Percentiles rank a stretch among this genome's conserved stretches.
Evolutionary conservation across 2,329 filamentous ascomycete genomes (phyloP).

Genomic region (Exophiala calicioides): DNA sequence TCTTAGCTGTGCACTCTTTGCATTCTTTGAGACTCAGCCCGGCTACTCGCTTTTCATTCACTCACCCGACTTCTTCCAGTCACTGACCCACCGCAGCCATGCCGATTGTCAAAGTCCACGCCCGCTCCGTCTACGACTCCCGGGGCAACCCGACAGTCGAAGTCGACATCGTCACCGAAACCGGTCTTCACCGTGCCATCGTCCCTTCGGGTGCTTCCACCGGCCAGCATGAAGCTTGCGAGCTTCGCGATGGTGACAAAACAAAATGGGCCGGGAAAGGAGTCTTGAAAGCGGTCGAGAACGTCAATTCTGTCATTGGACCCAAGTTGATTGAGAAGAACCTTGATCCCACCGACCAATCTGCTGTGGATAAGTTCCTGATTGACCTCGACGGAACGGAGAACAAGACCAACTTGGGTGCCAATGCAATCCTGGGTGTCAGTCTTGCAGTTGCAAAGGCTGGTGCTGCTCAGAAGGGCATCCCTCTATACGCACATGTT

Average conservation of each 20-base stretch:
- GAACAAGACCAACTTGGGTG: constrained; percentile 61
- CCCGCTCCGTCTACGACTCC: constrained; percentile 97
- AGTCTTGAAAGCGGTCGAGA: constrained; percentile 80
- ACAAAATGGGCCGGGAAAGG: constrained; percentile 83
- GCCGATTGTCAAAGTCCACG: constrained; percentile 87
- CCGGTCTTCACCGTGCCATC: constrained; percentile 94
- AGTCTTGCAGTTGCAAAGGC: constrained; percentile 72
- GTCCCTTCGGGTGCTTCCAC: constrained; percentile 96
- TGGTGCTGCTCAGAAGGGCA: constrained; percentile 82
- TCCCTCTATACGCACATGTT: constrained; percentile 84
- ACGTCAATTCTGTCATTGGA: constrained; percentile 79
- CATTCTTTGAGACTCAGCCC: not conserved
- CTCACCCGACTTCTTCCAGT: constrained; percentile 19
- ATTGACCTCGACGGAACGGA: constrained; percentile 72
- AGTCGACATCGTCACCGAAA: constrained; percentile 95
- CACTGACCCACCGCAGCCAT: constrained; percentile 52
- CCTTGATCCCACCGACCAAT: constrained; percentile 83
- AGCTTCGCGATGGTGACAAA: constrained; percentile 90
- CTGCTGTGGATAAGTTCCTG: constrained; percentile 79
- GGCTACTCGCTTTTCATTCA: constrained; percentile 1
- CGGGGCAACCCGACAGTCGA: constrained; percentile 97
- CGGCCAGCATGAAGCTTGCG: constrained; percentile 86
- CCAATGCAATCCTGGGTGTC: constrained; percentile 62
- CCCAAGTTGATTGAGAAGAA: constrained; percentile 80
- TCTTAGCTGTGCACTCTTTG: constrained; percentile 1